Evolutionary conservation across 1,284 basidiomycete genomes (phyloP).

Genomic region (Leccinum griseonigrum): DNA sequence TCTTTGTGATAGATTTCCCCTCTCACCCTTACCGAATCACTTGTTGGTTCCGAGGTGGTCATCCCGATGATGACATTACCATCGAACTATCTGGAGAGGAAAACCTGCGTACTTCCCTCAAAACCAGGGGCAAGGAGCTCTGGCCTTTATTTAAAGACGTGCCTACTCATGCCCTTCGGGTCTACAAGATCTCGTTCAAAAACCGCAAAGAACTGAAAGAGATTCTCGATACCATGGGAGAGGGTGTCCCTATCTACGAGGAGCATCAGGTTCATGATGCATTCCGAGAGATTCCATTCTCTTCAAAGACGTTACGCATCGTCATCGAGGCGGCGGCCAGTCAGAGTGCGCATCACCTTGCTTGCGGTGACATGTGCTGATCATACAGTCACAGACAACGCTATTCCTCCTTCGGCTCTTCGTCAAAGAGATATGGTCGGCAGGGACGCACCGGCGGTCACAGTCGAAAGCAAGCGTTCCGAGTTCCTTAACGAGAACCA

Average conservation of each 20-base stretch:
- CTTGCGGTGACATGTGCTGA: not conserved
- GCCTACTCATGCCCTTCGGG: not conserved
- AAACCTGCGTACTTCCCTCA: not conserved
- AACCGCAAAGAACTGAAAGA: not conserved
- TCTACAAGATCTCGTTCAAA: not conserved
- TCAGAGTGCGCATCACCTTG: not conserved
- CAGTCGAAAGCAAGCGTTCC: not conserved
- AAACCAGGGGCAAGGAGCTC: not conserved
- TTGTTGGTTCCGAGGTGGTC: not conserved
- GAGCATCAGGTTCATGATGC: not conserved
- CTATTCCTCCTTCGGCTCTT: not conserved
- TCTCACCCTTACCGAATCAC: not conserved
- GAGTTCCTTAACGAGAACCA: not conserved
- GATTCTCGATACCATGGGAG: not conserved
- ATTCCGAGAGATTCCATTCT: not conserved
- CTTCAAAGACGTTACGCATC: not conserved
- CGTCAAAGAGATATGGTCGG: not conserved
- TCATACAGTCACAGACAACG: not conserved
- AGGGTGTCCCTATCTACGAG: not conserved
- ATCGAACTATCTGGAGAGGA: not conserved
- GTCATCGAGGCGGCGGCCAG: not conserved
- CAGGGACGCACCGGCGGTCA: not conserved
- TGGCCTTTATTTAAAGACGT: not conserved
- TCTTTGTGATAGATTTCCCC: not conserved
- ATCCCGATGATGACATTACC: not conserved